A percentile compares a stretch with the other conserved stretches of the same genome.
phyloP scores from a whole-genome alignment of 1,284 basidiomycete species.

The Cutaneotrichosporon spelunceum region DNA sequence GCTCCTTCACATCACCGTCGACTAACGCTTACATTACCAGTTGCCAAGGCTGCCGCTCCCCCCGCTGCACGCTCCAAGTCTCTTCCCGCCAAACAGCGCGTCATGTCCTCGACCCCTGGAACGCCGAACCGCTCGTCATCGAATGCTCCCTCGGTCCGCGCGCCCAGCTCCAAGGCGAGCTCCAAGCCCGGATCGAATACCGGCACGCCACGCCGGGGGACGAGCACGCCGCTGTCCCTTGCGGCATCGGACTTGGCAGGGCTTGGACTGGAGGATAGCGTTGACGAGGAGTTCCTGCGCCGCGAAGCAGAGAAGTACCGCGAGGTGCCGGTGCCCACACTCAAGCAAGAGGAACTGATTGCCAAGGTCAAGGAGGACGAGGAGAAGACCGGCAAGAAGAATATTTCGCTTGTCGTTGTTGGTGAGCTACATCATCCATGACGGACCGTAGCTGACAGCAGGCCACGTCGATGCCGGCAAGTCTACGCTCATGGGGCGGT shows the following conservation, averaged over 20 bases:
- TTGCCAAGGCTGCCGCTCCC: conserved; percentile 31
- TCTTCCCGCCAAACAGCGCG: conserved; percentile 39
- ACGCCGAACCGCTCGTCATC: conserved; percentile 17
- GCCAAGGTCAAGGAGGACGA: conserved; percentile 70
- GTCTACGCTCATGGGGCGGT: conserved; percentile 91
- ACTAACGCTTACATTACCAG: conserved; percentile 28
- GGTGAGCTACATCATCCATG: conserved; percentile 58
- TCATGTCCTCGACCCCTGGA: conserved; percentile 8
- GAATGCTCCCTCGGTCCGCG: background rate
- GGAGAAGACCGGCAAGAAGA: conserved; percentile 61
- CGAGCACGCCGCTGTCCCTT: conserved; percentile 36
- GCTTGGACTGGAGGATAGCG: conserved; percentile 61
- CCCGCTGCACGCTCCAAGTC: conserved; percentile 35
- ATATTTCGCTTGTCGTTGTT: conserved; percentile 84
- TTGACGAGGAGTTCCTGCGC: conserved; percentile 53
- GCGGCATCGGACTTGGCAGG: conserved; percentile 62
- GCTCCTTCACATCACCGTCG: conserved; percentile 10
- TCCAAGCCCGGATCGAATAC: conserved; percentile 23
- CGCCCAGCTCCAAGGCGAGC: conserved; percentile 26
- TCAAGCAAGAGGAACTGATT: conserved; percentile 78
- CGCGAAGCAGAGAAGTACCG: conserved; percentile 55
- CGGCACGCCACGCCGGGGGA: conserved; percentile 54
- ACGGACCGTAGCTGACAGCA: conserved; percentile 46
- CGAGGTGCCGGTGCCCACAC: conserved; percentile 60
- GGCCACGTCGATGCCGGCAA: conserved; percentile 99